These are phyloP conservation scores for Sclerotiophoma versabilis DNA, from an alignment of 2,329 filamentous ascomycete species.

Conservation along the genomic window DNA sequence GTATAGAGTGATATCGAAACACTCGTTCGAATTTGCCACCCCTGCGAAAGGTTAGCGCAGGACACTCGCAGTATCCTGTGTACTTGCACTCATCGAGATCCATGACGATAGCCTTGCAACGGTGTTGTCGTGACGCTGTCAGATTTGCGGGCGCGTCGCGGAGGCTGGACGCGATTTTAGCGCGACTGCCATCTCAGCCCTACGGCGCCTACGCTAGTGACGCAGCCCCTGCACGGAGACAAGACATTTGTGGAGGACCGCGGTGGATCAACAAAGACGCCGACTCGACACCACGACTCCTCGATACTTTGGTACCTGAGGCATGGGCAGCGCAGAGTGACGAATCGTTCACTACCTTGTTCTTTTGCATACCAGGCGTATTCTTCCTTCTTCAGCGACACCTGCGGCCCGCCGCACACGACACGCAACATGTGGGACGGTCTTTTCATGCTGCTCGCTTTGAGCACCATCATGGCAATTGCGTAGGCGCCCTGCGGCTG, in stretches of 20 bases:
- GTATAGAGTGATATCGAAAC: constrained; percentile 48
- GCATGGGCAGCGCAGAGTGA: constrained; percentile 30
- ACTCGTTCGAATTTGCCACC: constrained; percentile 47
- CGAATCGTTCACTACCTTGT: constrained; percentile 4
- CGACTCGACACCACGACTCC: constrained; percentile 6
- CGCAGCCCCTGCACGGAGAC: constrained; percentile 15
- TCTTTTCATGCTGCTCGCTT: constrained; percentile 67
- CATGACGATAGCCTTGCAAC: constrained; percentile 21
- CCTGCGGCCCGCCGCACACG: constrained; percentile 18
- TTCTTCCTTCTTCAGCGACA: constrained; percentile 21
- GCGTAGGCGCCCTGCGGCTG: constrained; percentile 57
- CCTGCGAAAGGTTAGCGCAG: constrained; percentile 31
- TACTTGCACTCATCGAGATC: constrained; percentile 46
- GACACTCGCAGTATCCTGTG: accelerated
- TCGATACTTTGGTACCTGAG: constrained; percentile 2
- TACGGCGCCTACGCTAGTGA: constrained; percentile 20
- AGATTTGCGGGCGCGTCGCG: constrained; percentile 17
- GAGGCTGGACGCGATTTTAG: constrained; percentile 16
- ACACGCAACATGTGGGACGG: constrained; percentile 63
- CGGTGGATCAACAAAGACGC: constrained; percentile 12
- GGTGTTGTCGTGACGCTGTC: background rate
- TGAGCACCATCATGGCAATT: constrained; percentile 71
- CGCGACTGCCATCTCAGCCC: constrained; percentile 32
- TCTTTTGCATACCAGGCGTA: constrained; percentile 24
- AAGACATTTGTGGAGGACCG: constrained; percentile 17